phyloP scores from a whole-genome alignment of 1,284 basidiomycete genomes.

The Ceratobasidium theobromae region DNA sequence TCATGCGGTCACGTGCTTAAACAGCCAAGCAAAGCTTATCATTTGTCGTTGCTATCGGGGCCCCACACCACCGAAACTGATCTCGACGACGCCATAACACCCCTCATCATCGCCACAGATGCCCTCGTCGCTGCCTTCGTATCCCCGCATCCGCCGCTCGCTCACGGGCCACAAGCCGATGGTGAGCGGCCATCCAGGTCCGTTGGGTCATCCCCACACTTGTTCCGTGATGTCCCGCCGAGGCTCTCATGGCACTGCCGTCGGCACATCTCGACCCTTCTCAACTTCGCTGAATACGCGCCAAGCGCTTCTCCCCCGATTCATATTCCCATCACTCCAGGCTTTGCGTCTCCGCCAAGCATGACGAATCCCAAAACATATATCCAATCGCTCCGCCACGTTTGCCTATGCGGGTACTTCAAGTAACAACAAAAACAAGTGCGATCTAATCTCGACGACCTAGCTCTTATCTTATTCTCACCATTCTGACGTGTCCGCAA shows the following conservation, averaged over 20 bases:
- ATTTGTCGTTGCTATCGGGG: not conserved
- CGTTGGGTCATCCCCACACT: not conserved
- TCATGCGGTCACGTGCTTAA: not conserved
- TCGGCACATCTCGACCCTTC: not conserved
- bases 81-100: not conserved
- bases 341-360: not conserved
- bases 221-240: not conserved
- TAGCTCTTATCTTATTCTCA: too few species aligned
- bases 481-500: not conserved
- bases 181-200: not conserved
- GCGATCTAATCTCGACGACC: not conserved
- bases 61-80: not conserved
- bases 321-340: not conserved
- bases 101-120: not conserved
- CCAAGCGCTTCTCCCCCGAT: not conserved
- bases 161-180: not conserved
- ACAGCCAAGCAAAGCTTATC: not conserved
- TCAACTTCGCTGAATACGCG: not conserved
- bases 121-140: not conserved
- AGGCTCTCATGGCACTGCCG: not conserved
- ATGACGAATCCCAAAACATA: not conserved
- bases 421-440: not conserved
- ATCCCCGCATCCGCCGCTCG: not conserved
- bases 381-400: too few species aligned
- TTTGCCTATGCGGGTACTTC: too few species aligned